These are phyloP conservation scores for Coemansia biformis DNA, from an alignment of 192 early-diverging fungal species.

Conservation along the genomic window DNA sequence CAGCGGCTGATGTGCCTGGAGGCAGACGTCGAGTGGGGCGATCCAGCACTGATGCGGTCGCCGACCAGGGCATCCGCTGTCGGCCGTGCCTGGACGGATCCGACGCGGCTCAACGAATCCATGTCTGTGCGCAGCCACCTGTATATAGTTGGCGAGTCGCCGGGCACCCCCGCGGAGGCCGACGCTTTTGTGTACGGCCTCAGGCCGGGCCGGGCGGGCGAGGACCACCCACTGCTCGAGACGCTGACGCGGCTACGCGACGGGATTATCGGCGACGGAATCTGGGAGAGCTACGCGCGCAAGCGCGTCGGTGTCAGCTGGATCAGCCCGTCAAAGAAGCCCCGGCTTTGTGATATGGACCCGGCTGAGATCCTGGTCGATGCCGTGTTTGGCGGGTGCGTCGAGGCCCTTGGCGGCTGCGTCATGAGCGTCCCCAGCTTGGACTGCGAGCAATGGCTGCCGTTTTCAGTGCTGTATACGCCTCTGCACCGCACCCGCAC, in stretches of 20 bases:
- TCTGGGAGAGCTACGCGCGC: conserved; percentile 48
- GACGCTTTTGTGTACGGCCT: conserved; percentile 23
- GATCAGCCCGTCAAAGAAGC: conserved; percentile 6
- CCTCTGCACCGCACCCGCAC: conserved; percentile 23
- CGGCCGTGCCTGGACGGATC: conserved; percentile 30
- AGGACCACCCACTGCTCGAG: conserved; percentile 16
- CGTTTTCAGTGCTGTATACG: conserved; percentile 15
- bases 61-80: conserved; percentile 13
- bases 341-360: conserved; percentile 1
- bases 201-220: background rate
- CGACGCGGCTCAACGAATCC: conserved; percentile 39
- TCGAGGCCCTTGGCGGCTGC: conserved; percentile 42
- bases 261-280: conserved; percentile 36
- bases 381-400: conserved; percentile 24
- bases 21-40: conserved; percentile 48
- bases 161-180: conserved; percentile 17
- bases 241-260: conserved; percentile 29
- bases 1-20: conserved; percentile 45
- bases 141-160: conserved; percentile 18
- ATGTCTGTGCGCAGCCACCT: conserved; percentile 42
- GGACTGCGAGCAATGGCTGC: background rate
- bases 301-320: conserved; percentile 46
- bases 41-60: conserved; percentile 44
- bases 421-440: conserved; percentile 17
- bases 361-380: conserved; percentile 30